Conservation (phyloP, 2,329 filamentous ascomycete genomes). For the Scortechinia acanthostroma region DNA sequence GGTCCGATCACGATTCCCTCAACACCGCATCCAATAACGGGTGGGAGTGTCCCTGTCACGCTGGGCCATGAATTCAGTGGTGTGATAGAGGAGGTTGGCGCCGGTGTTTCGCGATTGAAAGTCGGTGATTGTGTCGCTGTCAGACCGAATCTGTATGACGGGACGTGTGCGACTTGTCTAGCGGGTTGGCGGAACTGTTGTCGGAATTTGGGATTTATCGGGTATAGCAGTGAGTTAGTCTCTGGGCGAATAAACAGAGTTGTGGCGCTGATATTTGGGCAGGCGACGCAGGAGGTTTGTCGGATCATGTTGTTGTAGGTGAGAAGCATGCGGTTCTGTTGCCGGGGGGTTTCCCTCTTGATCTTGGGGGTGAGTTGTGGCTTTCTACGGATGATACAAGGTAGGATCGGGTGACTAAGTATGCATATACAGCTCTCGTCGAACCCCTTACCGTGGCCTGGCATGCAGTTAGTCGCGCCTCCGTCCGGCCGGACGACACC, state of each 20-base stretch:
- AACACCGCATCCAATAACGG: constrained; percentile 47
- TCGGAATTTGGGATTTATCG: constrained; percentile 42
- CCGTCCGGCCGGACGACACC: constrained; percentile 32
- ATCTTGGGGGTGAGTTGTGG: neutral
- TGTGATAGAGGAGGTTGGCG: constrained; percentile 47
- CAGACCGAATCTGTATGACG: constrained; percentile 51
- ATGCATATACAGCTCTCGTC: constrained; percentile 38
- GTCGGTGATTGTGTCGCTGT: constrained; percentile 49
- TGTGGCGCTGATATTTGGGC: too few relatives aligned
- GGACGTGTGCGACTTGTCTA: constrained; percentile 43
- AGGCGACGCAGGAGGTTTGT: too few relatives aligned
- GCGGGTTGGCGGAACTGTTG: constrained; percentile 48
- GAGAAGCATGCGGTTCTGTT: neutral
- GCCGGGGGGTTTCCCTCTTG: neutral
- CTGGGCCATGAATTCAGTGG: constrained; percentile 63
- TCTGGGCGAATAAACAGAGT: too few relatives aligned
- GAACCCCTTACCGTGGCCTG: constrained; percentile 59
- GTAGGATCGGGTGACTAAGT: constrained; percentile 7
- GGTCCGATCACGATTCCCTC: constrained; percentile 37
- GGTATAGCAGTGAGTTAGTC: constrained; percentile 32
- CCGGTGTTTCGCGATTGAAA: constrained; percentile 32
- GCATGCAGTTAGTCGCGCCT: constrained; percentile 47
- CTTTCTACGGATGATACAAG: constrained; percentile 7
- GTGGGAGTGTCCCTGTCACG: constrained; percentile 46
- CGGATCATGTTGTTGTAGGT: neutral